These are phyloP conservation scores for Phytophthora palmivora DNA, from an alignment of 352 stramenopile genomes.

Conservation along the genomic window DNA sequence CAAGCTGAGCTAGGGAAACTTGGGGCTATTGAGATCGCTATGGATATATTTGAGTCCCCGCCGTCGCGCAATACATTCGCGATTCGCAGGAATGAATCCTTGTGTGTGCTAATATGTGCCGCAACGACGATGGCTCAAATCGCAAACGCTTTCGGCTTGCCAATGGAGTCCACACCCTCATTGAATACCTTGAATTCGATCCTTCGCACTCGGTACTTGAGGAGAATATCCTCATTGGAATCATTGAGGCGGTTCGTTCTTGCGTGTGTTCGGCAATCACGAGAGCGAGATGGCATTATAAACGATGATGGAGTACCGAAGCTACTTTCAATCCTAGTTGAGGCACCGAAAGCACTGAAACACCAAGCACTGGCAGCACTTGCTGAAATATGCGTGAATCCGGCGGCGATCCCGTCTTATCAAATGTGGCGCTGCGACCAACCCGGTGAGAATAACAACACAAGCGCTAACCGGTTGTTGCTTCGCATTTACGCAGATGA, in stretches of 20 bases:
- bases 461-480: conserved; percentile 62
- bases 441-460: conserved; percentile 57
- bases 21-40: conserved; percentile 53
- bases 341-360: conserved; percentile 59
- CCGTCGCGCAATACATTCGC: conserved; percentile 61
- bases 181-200: conserved; percentile 57
- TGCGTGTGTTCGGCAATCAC: conserved; percentile 65
- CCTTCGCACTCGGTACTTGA: conserved; percentile 65
- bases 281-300: conserved; percentile 70
- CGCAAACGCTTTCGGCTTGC: conserved; percentile 52
- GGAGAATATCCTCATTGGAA: conserved; percentile 68
- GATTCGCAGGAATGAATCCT: conserved; percentile 72
- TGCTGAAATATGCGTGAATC: conserved; percentile 75
- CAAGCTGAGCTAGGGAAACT: conserved; percentile 61
- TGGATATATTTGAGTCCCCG: conserved; percentile 57
- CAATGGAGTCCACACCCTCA: conserved; percentile 54
- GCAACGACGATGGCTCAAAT: conserved; percentile 56
- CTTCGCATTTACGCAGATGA: conserved; percentile 74
- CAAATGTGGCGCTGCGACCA: conserved; percentile 61
- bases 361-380: conserved; percentile 69
- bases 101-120: conserved; percentile 63
- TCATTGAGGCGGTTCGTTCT: conserved; percentile 69
- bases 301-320: conserved; percentile 62
- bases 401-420: conserved; percentile 75
- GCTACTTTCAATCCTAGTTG: conserved; percentile 65